phyloP scores from a whole-genome alignment of 2,329 filamentous ascomycete species.

The Colletotrichum zoysiae region DNA sequence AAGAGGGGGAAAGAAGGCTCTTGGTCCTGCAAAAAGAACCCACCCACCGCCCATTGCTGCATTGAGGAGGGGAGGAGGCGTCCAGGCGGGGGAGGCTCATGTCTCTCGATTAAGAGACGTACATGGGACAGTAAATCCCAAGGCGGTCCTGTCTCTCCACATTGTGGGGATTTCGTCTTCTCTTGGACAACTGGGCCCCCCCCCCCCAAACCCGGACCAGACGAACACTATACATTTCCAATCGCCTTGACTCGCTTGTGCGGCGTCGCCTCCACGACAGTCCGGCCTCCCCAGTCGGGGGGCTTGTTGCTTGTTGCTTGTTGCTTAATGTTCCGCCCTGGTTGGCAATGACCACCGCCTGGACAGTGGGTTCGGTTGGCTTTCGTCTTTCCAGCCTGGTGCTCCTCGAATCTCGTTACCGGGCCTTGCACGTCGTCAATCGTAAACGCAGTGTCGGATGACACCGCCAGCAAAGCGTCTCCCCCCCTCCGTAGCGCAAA shows the following conservation, averaged over 20 bases:
- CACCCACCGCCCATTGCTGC: slow-evolving; percentile 36
- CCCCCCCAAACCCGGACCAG: slow-evolving; percentile 30
- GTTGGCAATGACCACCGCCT: slow-evolving; percentile 7
- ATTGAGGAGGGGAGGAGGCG: slow-evolving; percentile 6
- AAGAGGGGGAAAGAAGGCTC: not conserved
- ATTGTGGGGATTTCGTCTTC: slow-evolving; percentile 25
- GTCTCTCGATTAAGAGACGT: not conserved
- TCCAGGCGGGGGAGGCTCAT: slow-evolving; percentile 5
- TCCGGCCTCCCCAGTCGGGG: slow-evolving; percentile 32
- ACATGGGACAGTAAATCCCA: not conserved
- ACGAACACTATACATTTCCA: slow-evolving; percentile 41
- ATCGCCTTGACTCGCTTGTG: slow-evolving; percentile 33
- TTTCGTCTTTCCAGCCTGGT: slow-evolving; percentile 3
- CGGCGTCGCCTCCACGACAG: slow-evolving; percentile 11
- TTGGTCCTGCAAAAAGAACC: slow-evolving; percentile 7
- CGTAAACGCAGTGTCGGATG: not conserved
- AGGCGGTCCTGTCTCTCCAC: slow-evolving; percentile 20
- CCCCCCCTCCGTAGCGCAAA: not conserved
- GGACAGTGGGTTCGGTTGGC: slow-evolving; percentile 2
- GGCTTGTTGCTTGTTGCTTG: slow-evolving; percentile 22
- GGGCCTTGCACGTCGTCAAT: not conserved
- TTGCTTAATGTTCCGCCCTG: not conserved
- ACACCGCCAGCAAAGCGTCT: too few relatives aligned
- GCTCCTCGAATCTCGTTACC: not conserved
- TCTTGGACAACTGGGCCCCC: slow-evolving; percentile 16